These are phyloP conservation scores for Starmerella lactis-condensi DNA, from an alignment of 805 yeast genomes.

Conservation along the genomic window DNA sequence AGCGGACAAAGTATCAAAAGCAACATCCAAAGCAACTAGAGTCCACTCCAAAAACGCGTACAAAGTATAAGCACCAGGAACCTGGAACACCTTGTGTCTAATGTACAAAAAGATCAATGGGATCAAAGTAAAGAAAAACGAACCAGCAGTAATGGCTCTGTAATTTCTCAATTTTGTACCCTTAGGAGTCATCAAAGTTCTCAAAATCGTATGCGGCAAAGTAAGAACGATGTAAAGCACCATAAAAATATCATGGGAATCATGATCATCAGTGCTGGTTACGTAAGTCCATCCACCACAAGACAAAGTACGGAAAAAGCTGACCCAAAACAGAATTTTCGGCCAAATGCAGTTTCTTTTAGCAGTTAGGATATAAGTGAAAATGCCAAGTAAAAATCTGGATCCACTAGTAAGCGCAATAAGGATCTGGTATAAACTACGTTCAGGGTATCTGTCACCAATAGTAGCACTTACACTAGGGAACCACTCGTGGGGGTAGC, in stretches of 20 bases:
- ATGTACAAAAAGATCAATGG: slow-evolving; percentile 80
- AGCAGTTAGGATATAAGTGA: slow-evolving; percentile 28
- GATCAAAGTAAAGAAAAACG: slow-evolving; percentile 52
- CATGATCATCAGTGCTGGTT: slow-evolving; percentile 93
- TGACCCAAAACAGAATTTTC: slow-evolving; percentile 28
- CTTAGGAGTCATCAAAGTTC: slow-evolving; percentile 36
- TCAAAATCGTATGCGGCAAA: slow-evolving; percentile 69
- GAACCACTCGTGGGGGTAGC: slow-evolving; percentile 97
- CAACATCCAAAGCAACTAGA: slow-evolving; percentile 62
- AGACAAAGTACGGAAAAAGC: slow-evolving; percentile 75
- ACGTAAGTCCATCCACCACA: slow-evolving; percentile 99
- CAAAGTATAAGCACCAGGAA: slow-evolving; percentile 86
- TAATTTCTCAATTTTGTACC: slow-evolving; percentile 29
- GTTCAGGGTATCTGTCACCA: slow-evolving; percentile 91
- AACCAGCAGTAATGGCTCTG: slow-evolving; percentile 34
- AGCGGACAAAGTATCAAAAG: slow-evolving; percentile 65
- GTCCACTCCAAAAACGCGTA: slow-evolving; percentile 95
- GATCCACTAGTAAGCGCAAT: slow-evolving; percentile 92
- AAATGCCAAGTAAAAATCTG: slow-evolving; percentile 46
- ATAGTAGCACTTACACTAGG: slow-evolving; percentile 94
- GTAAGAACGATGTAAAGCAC: slow-evolving; percentile 73
- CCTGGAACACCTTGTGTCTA: slow-evolving; percentile 73
- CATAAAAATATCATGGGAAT: slow-evolving; percentile 91
- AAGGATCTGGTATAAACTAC: slow-evolving; percentile 75
- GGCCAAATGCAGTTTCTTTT: slow-evolving; percentile 25